A percentile compares a stretch with the other conserved stretches of the same genome.
These are phyloP conservation scores for Boletus coccyginus DNA, from an alignment of 768 basidiomycete genomes.

Conservation along the genomic window DNA sequence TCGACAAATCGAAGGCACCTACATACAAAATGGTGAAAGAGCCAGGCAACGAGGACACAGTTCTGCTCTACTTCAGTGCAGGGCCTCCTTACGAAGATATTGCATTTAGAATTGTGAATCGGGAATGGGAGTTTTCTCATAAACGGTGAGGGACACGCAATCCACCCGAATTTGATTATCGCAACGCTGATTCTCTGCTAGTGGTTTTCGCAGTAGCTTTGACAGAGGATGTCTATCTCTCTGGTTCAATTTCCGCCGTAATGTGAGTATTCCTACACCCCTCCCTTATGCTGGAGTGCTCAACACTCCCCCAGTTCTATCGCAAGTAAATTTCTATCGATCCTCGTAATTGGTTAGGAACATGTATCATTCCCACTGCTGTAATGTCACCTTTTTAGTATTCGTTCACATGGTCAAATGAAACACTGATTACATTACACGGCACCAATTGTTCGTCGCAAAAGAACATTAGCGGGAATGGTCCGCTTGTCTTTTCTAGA, in stretches of 20 bases:
- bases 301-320: constrained; percentile 57
- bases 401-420: constrained; percentile 18
- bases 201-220: constrained; percentile 95
- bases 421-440: constrained; percentile 3
- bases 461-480: constrained; percentile 8
- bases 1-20: constrained; percentile 96
- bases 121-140: constrained; percentile 98
- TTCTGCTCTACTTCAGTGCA: constrained; percentile 88
- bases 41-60: constrained; percentile 92
- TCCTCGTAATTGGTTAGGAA: constrained; percentile 14
- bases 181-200: constrained; percentile 31
- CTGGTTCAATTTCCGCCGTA: constrained; percentile 95
- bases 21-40: constrained; percentile 96
- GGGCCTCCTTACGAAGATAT: constrained; percentile 99
- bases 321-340: constrained; percentile 54
- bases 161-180: constrained; percentile 7
- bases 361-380: constrained; percentile 24
- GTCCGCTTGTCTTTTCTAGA: constrained; percentile 16
- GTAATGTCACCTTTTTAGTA: constrained; percentile 27
- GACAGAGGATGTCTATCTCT: constrained; percentile 94
- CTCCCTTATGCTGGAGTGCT: constrained; percentile 11
- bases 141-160: constrained; percentile 60
- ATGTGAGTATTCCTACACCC: constrained; percentile 51
- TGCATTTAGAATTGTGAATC: constrained; percentile 95
- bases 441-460: constrained; percentile 4